Percentiles rank a stretch among this genome's conserved stretches.
Conservation (phyloP, 495 filamentous ascomycete species). For the Friedmanniomyces endolithicus region DNA sequence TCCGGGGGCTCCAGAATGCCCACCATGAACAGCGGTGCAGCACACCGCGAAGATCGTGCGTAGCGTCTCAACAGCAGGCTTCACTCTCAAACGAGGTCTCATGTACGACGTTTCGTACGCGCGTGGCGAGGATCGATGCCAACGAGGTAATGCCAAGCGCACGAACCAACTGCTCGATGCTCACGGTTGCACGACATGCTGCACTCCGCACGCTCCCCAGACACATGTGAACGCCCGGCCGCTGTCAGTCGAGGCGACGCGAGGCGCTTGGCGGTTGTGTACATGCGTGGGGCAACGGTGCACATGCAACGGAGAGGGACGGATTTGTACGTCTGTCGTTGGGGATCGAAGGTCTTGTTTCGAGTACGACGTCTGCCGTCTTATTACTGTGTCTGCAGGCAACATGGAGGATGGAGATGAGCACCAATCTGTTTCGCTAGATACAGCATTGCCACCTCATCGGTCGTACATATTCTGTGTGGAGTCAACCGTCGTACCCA, state of each 20-base stretch:
- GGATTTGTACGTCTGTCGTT: neutral
- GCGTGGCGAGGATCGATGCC: neutral
- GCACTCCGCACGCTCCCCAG: conserved; percentile 2
- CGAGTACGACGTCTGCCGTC: neutral
- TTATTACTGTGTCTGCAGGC: too few species aligned
- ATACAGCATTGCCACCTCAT: too few species aligned
- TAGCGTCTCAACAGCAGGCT: neutral
- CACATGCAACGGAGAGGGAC: neutral
- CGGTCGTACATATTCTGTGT: too few species aligned
- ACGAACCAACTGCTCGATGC: too few species aligned
- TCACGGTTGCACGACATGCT: neutral
- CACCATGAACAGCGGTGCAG: neutral
- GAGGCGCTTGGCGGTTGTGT: neutral
- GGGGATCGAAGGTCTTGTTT: neutral
- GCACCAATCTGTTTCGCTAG: too few species aligned
- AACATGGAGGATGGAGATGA: too few species aligned
- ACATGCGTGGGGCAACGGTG: neutral
- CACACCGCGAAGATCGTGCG: neutral
- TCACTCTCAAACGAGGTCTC: neutral
- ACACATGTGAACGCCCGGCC: neutral
- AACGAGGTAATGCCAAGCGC: too few species aligned
- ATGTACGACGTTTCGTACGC: neutral
- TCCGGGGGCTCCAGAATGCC: neutral
- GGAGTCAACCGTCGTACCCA: too few species aligned
- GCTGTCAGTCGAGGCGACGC: neutral